Evolutionary conservation across 139 green algal species (phyloP).

Genomic region (Nannochloris sp.): DNA sequence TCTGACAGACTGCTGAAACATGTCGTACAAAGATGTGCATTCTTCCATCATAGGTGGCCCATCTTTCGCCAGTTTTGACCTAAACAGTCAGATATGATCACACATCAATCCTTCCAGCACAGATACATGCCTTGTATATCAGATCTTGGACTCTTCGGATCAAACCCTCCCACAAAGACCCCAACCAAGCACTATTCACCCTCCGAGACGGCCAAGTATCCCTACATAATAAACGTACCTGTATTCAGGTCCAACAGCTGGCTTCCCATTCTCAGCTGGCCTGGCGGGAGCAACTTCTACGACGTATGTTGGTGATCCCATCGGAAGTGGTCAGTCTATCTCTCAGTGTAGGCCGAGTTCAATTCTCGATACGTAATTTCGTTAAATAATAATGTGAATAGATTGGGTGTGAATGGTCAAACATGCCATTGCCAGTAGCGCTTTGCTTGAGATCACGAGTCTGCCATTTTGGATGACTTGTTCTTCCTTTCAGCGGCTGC

Average conservation of each 20-base stretch:
- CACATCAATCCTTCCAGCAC: neutral
- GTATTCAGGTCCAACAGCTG: conserved; percentile 19
- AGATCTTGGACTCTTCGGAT: no score
- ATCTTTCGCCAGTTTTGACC: conserved; percentile 40
- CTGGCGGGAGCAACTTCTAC: conserved; percentile 10
- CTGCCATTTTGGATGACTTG: neutral
- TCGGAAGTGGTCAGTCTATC: no score
- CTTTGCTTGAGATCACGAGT: neutral
- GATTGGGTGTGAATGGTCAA: no score
- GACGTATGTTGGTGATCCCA: conserved; percentile 6
- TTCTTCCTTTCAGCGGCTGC: conserved; percentile 5
- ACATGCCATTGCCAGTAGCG: no score
- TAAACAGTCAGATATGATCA: neutral
- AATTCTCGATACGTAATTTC: no score
- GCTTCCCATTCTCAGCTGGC: conserved; percentile 4
- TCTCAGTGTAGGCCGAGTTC: no score
- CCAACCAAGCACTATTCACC: neutral
- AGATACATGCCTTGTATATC: neutral
- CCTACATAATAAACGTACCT: conserved; percentile 7
- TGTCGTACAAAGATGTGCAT: conserved; percentile 58
- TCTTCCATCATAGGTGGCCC: conserved; percentile 34
- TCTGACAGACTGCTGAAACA: conserved; percentile 48
- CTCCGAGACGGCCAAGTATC: neutral
- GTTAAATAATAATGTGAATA: no score
- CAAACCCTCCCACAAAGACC: no score